Percentiles rank a stretch among this genome's conserved stretches.
These are phyloP conservation scores for Dillenia turbinata DNA, from an alignment of 164 flowering plant genomes.

Conservation along the genomic window DNA sequence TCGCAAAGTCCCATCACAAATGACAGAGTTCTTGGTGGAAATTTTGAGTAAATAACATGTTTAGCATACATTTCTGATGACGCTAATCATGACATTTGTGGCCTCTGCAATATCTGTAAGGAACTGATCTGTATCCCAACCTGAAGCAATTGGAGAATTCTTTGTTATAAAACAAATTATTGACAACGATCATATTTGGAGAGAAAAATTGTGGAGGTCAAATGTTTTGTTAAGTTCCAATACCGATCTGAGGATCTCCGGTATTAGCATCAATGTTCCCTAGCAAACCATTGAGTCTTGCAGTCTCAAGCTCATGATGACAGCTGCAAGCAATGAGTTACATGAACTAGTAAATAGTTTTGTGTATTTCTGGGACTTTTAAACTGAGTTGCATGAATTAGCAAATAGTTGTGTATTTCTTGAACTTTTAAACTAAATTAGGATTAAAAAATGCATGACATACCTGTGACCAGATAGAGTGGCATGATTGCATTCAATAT, in stretches of 20 bases:
- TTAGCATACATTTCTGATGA: constrained; percentile 74
- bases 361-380: not conserved
- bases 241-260: constrained; percentile 97
- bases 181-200: not conserved
- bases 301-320: constrained; percentile 98
- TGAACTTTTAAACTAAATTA: not conserved
- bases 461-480: constrained; percentile 95
- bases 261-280: constrained; percentile 96
- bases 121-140: constrained; percentile 99
- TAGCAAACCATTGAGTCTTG: constrained; percentile 84
- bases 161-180: not conserved
- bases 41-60: not conserved
- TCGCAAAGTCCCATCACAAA: not conserved
- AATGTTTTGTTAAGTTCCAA: not conserved
- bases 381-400: not conserved
- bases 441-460: not conserved
- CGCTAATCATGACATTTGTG: constrained; percentile 81
- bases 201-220: not conserved
- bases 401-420: not conserved
- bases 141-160: constrained; percentile 27
- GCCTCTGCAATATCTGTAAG: constrained; percentile 86
- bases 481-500: constrained; percentile 98
- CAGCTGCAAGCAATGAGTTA: constrained; percentile 44
- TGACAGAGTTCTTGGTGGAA: not conserved
- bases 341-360: not conserved